These are phyloP conservation scores for Xylaria grammica DNA, from an alignment of 495 filamentous ascomycete genomes.

Conservation along the genomic window DNA sequence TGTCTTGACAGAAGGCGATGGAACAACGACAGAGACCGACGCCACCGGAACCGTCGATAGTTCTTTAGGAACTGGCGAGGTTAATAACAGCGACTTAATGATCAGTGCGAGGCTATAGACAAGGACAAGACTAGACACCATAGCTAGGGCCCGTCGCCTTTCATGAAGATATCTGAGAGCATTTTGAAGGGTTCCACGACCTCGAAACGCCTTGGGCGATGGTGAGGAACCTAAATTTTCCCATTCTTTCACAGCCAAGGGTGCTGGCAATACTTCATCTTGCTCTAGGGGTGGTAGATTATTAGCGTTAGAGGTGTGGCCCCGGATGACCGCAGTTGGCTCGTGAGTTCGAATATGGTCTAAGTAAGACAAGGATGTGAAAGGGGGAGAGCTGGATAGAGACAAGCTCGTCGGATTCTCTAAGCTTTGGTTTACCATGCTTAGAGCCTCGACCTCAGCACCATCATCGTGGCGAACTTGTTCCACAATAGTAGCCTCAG, in stretches of 20 bases:
- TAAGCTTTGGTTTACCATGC: constrained; percentile 30
- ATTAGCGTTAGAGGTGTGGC: background rate
- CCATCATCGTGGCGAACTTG: constrained; percentile 36
- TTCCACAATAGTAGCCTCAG: constrained; percentile 35
- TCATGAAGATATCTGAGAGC: constrained; percentile 18
- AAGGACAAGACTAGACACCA: constrained; percentile 29
- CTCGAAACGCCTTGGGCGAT: background rate
- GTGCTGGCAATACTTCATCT: background rate
- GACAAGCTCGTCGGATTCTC: constrained; percentile 38
- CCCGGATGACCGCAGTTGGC: constrained; percentile 10
- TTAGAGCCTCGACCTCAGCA: constrained; percentile 40
- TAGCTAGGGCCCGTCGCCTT: constrained; percentile 20
- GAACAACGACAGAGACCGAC: constrained; percentile 29
- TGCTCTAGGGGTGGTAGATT: background rate
- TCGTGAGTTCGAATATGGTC: constrained; percentile 24
- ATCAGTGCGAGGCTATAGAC: constrained; percentile 29
- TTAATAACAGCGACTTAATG: constrained; percentile 28
- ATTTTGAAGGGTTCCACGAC: background rate
- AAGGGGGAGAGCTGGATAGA: constrained; percentile 26
- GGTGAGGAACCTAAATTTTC: background rate
- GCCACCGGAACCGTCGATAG: constrained; percentile 39
- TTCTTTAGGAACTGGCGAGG: constrained; percentile 25
- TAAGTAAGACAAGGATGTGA: constrained; percentile 18
- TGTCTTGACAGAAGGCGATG: constrained; percentile 20
- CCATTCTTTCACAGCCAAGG: background rate